phyloP scores from a whole-genome alignment of 768 basidiomycete genomes.

The Russula compacta region DNA sequence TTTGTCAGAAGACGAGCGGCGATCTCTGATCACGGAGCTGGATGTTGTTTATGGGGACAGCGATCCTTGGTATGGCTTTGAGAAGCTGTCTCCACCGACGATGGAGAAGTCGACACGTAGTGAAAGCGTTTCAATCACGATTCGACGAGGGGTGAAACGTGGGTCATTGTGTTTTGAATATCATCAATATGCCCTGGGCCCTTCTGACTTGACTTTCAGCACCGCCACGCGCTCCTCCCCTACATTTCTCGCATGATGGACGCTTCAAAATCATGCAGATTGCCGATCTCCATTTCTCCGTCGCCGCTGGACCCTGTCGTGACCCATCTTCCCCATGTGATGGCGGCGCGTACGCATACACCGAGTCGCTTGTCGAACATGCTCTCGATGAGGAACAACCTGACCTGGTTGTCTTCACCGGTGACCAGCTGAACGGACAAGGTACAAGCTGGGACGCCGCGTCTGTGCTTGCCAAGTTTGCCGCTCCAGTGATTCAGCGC shows the following conservation, averaged over 20 bases:
- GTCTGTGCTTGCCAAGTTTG: slow-evolving; percentile 84
- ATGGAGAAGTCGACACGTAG: slow-evolving; percentile 30
- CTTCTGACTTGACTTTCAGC: slow-evolving; percentile 30
- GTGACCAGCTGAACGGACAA: slow-evolving; percentile 93
- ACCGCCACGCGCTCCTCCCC: slow-evolving; percentile 62
- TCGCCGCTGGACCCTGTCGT: slow-evolving; percentile 65
- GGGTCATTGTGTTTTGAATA: slow-evolving; percentile 22
- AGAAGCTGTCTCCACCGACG: slow-evolving; percentile 56
- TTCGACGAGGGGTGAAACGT: slow-evolving; percentile 70
- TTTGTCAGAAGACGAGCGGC: slow-evolving; percentile 48
- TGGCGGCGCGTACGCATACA: slow-evolving; percentile 65
- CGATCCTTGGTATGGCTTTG: slow-evolving; percentile 79
- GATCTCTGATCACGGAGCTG: slow-evolving; percentile 77
- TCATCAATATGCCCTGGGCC: background rate
- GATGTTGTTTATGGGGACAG: slow-evolving; percentile 85
- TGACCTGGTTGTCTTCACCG: slow-evolving; percentile 84
- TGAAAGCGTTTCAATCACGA: slow-evolving; percentile 55
- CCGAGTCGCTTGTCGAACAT: slow-evolving; percentile 58
- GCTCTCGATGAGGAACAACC: slow-evolving; percentile 78
- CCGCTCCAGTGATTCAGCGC: slow-evolving; percentile 61
- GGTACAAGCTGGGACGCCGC: slow-evolving; percentile 82
- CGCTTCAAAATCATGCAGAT: slow-evolving; percentile 86
- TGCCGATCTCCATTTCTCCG: slow-evolving; percentile 90
- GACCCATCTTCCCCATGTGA: slow-evolving; percentile 53
- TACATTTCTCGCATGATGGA: slow-evolving; percentile 76